Conservation (phyloP, 2,329 filamentous ascomycete species). For the Fusarium bactridioides region DNA sequence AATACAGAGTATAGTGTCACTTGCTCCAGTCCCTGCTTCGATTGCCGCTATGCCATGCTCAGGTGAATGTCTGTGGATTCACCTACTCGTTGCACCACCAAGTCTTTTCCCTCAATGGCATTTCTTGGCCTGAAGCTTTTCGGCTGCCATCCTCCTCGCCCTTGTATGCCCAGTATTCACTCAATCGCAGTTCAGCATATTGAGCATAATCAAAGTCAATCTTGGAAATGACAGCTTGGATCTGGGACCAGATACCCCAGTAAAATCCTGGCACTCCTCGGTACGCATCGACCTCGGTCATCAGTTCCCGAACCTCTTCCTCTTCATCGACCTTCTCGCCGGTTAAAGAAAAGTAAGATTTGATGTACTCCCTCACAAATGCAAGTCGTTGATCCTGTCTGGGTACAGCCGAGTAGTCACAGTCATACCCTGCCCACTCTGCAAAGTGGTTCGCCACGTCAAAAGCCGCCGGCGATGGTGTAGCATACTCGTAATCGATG, state of each 20-base stretch:
- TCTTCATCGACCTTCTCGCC: conserved; percentile 59
- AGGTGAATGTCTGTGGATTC: background rate
- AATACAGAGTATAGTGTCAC: conserved; percentile 2
- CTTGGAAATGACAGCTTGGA: conserved; percentile 91
- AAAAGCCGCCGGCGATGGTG: conserved; percentile 91
- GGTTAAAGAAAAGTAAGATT: conserved; percentile 70
- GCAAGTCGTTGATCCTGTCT: conserved; percentile 77
- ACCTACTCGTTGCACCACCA: conserved; percentile 65
- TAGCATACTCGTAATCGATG: conserved; percentile 99
- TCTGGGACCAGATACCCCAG: conserved; percentile 95
- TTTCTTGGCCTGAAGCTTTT: conserved; percentile 58
- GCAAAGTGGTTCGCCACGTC: conserved; percentile 98
- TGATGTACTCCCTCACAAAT: conserved; percentile 86
- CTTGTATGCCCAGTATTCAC: conserved; percentile 95
- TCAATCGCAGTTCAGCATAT: conserved; percentile 85
- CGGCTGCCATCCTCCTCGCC: conserved; percentile 73
- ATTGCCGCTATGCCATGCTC: background rate
- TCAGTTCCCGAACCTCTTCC: conserved; percentile 72
- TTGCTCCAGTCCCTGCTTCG: conserved; percentile 13
- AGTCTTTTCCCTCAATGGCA: conserved; percentile 77
- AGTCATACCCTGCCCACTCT: conserved; percentile 97
- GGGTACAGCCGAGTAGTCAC: conserved; percentile 85
- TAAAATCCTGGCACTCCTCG: conserved; percentile 89
- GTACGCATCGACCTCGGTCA: conserved; percentile 84
- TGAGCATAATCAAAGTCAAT: conserved; percentile 97